Conservation (phyloP, 495 filamentous ascomycete genomes). For the Neurospora hispaniola region DNA sequence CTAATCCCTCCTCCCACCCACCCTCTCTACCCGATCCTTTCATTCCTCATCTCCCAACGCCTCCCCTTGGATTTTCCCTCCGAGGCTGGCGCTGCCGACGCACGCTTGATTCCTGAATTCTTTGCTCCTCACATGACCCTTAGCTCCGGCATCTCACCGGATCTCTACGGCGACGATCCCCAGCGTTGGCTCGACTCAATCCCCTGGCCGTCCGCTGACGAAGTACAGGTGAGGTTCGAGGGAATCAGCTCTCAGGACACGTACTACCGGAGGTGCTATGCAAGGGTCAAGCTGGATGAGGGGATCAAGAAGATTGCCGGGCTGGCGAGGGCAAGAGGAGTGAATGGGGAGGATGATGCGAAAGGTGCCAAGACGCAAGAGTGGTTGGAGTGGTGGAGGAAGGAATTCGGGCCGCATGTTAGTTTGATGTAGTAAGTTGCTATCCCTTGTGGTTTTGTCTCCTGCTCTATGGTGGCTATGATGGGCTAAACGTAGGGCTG, state of each 20-base stretch:
- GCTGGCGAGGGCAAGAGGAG: slow-evolving; percentile 15
- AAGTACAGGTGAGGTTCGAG: slow-evolving; percentile 12
- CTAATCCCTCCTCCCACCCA: slow-evolving; percentile 17
- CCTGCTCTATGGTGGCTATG: neutral
- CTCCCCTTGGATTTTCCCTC: slow-evolving; percentile 17
- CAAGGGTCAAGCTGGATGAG: slow-evolving; percentile 7
- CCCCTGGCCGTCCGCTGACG: slow-evolving; percentile 1
- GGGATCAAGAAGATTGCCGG: slow-evolving; percentile 12
- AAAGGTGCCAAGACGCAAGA: slow-evolving; percentile 10
- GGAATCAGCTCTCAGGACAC: slow-evolving; percentile 14
- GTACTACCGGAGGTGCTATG: slow-evolving; percentile 20
- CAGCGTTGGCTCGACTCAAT: slow-evolving; percentile 19
- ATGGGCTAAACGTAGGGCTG: neutral
- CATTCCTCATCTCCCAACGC: slow-evolving; percentile 13
- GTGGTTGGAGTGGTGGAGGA: slow-evolving; percentile 17
- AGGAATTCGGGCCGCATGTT: slow-evolving; percentile 20
- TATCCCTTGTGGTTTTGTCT: neutral
- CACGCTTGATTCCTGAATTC: slow-evolving; percentile 10
- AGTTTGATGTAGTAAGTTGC: slow-evolving; percentile 24
- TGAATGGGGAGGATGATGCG: slow-evolving; percentile 6
- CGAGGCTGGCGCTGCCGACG: slow-evolving; percentile 5
- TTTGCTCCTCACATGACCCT: slow-evolving; percentile 24
- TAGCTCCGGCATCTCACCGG: slow-evolving; percentile 14
- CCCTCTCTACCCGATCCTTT: slow-evolving; percentile 14
- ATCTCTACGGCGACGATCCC: slow-evolving; percentile 9